Conservation (phyloP, 257 asterid species). For the Coffea canephora region DNA sequence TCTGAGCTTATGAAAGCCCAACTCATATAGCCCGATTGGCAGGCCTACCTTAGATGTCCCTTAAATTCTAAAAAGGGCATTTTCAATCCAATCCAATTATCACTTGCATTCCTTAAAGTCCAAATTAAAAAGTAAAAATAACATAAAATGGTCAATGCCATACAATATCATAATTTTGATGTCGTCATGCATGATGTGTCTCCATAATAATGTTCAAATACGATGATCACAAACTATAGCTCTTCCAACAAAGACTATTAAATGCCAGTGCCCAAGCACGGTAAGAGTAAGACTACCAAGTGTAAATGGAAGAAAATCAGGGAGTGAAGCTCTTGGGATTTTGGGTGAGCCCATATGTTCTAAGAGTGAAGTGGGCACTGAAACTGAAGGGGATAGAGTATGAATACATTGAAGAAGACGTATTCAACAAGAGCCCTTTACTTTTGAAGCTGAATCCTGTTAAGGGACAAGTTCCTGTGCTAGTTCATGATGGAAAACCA, state of each 20-base stretch:
- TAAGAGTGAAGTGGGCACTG: conserved; percentile 34
- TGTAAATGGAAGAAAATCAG: neutral
- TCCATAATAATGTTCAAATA: neutral
- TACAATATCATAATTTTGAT: neutral
- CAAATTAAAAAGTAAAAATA: too few species aligned
- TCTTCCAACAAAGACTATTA: neutral
- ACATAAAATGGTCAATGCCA: too few species aligned
- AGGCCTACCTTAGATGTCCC: too few species aligned
- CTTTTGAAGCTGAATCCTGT: conserved; percentile 39
- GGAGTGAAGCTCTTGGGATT: conserved; percentile 38
- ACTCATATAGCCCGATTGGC: too few species aligned
- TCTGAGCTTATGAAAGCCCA: too few species aligned
- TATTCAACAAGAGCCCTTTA: conserved; percentile 33
- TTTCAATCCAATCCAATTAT: too few species aligned
- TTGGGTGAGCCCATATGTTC: conserved; percentile 41
- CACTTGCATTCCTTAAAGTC: too few species aligned
- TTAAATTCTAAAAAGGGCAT: too few species aligned
- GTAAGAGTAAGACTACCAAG: neutral
- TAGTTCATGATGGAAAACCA: conserved; percentile 37
- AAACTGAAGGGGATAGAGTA: too few species aligned
- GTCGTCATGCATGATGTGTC: neutral
- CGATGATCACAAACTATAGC: neutral
- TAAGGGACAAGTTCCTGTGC: conserved; percentile 34
- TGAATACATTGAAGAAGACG: conserved; percentile 29
- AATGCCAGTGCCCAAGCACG: neutral